Base-by-base conservation (phyloP, 495 filamentous ascomycete genomes). In the Xylaria castorea region DNA sequence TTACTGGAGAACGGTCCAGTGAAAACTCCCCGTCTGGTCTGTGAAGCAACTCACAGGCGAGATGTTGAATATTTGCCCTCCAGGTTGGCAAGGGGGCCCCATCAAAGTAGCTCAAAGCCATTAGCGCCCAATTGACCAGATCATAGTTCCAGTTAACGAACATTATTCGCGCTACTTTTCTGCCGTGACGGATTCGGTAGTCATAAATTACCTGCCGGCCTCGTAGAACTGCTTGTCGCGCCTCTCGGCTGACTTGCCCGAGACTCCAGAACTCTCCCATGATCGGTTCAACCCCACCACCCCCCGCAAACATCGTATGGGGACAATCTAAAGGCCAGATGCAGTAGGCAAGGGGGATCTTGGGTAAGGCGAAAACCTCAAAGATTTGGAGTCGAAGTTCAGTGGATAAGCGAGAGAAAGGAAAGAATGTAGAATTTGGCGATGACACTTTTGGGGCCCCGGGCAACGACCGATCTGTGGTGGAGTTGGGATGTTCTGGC, bases 301-400 rank as follows among this genome's bases (percentile, higher is more conserved):
- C n/a, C n/a, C n/a, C n/a, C n/a, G n/a, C n/a, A n/a, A n/a, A n/a
- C n/a, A n/a, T n/a, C n/a, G n/a, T n/a, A n/a, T n/a, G n/a, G n/a
- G n/a, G n/a, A n/a, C n/a, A n/a, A n/a, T n/a, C n/a, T n/a, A n/a
- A n/a, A n/a, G n/a, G n/a, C 7, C n/a, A 11, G 16, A 58, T 5
- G 27, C 0, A 12, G 34, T 40, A 38, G 27, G 20, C 4, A 57
- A 30, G 0, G n/a, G n/a, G n/a, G 6, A 20, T 11, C 57, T 14
- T 0, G 16, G 60, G 60, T 7, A 62, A 40, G n/a, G 60, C 60
- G 42, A 7, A 62, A 12, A 40, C 7, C 36, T 62, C 60, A 9
- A 62, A 11, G 16, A 62, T 62, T 12, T 11, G 11, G 6, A 62
- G 60, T 42, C 60, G 60, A 62, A 62, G 60, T 20, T 62, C 60